Evolutionary conservation across 345 rosid species (phyloP).

Genomic region (Populus davidiana): DNA sequence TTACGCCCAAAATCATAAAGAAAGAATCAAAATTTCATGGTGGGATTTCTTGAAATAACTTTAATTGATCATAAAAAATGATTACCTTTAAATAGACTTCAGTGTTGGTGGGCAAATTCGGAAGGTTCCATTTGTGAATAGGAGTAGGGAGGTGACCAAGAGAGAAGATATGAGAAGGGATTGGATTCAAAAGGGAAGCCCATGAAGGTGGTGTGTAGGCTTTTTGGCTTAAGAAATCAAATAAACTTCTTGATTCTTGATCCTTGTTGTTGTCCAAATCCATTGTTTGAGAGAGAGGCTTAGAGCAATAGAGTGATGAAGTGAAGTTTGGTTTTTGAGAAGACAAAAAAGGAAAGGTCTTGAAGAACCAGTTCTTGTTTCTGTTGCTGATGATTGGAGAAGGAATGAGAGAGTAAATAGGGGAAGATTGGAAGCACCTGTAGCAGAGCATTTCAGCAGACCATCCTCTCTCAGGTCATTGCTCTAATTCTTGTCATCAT

Average conservation of each 20-base stretch:
- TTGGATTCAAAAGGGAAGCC: conserved; percentile 65
- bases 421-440: background rate
- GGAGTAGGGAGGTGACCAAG: conserved; percentile 43
- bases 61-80: background rate
- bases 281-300: background rate
- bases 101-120: conserved; percentile 63
- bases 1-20: background rate
- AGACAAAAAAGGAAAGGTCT: background rate
- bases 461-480: background rate
- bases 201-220: conserved; percentile 64
- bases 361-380: background rate
- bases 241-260: background rate
- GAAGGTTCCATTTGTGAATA: conserved; percentile 83
- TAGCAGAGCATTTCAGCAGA: background rate
- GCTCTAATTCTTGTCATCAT: too few relatives aligned
- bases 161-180: conserved; percentile 60
- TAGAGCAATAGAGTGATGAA: background rate
- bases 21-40: background rate
- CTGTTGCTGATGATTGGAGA: background rate
- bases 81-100: background rate
- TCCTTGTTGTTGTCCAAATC: background rate
- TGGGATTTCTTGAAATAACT: background rate
- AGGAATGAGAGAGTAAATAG: background rate
- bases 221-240: conserved; percentile 50
- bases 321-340: background rate